These are phyloP conservation scores for Colletotrichum falcatum DNA, from an alignment of 2,329 filamentous ascomycete species.

Conservation along the genomic window DNA sequence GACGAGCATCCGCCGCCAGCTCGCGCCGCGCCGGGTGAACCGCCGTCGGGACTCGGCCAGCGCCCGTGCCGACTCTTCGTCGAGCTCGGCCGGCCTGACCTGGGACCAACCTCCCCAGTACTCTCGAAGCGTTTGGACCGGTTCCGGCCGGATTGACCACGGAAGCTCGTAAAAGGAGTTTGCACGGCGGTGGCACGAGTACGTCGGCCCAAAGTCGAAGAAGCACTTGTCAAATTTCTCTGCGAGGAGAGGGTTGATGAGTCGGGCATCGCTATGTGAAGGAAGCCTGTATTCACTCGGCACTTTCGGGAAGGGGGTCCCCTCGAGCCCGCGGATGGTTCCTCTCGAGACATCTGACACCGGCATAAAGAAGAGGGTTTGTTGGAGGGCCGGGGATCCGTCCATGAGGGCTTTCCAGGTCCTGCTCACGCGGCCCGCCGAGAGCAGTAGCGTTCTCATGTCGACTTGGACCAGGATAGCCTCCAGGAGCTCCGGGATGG, in stretches of 20 bases:
- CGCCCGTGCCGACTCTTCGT: not conserved
- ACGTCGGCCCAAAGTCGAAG: conserved; percentile 38
- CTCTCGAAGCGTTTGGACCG: conserved; percentile 13
- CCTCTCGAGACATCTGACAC: not conserved
- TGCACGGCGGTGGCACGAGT: conserved; percentile 24
- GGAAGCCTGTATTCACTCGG: not conserved
- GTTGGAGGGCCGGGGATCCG: conserved; percentile 17
- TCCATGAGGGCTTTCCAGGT: conserved; percentile 41
- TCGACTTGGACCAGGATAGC: conserved; percentile 45
- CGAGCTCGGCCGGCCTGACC: not conserved
- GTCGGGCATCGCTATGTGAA: not conserved
- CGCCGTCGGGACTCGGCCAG: not conserved
- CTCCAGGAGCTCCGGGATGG: conserved; percentile 46
- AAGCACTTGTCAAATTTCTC: conserved; percentile 37
- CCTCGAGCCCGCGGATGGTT: not conserved
- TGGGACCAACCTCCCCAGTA: conserved; percentile 33
- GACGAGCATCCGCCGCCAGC: conserved; percentile 45
- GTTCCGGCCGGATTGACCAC: conserved; percentile 4
- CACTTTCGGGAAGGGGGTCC: not conserved
- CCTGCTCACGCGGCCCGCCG: conserved; percentile 44
- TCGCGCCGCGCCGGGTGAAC: conserved; percentile 40
- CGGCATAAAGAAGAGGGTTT: conserved; percentile 33
- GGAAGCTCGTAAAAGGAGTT: conserved; percentile 39
- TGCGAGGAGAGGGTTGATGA: conserved; percentile 35
- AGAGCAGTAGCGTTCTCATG: conserved; percentile 46